A percentile compares a stretch with the other conserved stretches of the same genome.
Conservation (phyloP, 2,329 filamentous ascomycete species). For the Apiospora koreana region DNA sequence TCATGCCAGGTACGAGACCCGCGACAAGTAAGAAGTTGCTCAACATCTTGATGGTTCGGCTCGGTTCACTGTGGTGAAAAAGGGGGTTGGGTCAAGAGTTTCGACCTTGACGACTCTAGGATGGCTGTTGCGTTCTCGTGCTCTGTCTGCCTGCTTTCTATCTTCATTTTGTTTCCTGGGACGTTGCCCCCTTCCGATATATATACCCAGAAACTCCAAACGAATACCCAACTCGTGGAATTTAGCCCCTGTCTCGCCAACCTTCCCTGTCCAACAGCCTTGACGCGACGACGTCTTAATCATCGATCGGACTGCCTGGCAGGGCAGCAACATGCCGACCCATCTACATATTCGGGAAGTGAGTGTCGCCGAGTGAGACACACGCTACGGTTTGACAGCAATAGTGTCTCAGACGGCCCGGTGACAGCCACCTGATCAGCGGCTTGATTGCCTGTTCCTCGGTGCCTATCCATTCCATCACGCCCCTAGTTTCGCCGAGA, state of each 20-base stretch:
- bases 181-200: neutral
- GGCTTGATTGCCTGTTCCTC: neutral
- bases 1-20: slow-evolving; percentile 28
- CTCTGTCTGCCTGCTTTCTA: neutral
- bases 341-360: neutral
- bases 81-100: neutral
- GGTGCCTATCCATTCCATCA: slow-evolving; percentile 3
- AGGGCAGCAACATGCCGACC: neutral
- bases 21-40: slow-evolving; percentile 25
- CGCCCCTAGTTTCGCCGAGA: neutral
- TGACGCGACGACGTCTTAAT: neutral
- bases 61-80: neutral
- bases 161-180: neutral
- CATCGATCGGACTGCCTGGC: neutral
- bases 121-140: neutral
- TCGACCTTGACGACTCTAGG: neutral
- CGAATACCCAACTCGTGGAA: neutral
- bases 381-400: neutral
- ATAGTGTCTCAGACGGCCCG: neutral
- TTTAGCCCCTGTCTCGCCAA: neutral
- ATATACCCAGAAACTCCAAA: neutral
- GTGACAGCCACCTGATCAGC: neutral
- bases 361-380: neutral
- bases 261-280: neutral
- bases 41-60: slow-evolving; percentile 26